Percentiles rank a stretch among this genome's conserved stretches.
Conservation (phyloP, 1,284 basidiomycete genomes). For the Chondrostereum purpureum region DNA sequence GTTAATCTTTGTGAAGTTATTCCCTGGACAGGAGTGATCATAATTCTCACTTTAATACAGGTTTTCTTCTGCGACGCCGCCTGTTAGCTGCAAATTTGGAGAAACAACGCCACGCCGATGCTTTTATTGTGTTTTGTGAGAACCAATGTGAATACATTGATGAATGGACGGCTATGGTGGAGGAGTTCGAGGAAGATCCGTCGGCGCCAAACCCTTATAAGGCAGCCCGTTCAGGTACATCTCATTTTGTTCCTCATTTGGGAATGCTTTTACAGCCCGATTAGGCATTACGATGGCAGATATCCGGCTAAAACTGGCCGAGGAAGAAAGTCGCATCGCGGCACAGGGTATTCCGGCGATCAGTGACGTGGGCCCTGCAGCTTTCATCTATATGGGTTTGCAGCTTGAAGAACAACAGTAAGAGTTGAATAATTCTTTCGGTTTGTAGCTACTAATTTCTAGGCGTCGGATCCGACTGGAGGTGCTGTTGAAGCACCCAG, state of each 20-base stretch:
- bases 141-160: conserved; percentile 2
- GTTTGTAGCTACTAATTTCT: too few species aligned
- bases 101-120: neutral
- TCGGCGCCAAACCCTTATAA: conserved; percentile 19
- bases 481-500: neutral
- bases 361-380: conserved; percentile 6
- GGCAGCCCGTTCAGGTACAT: conserved; percentile 4
- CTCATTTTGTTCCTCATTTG: neutral
- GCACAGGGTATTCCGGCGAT: neutral
- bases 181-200: conserved; percentile 20
- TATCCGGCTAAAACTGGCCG: conserved; percentile 10
- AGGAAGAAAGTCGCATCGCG: conserved; percentile 11
- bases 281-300: conserved; percentile 11
- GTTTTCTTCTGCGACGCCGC: neutral
- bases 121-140: conserved; percentile 1
- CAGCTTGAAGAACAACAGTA: conserved; percentile 16
- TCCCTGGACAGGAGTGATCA: too few species aligned
- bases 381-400: conserved; percentile 11
- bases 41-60: too few species aligned
- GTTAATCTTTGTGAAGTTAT: neutral
- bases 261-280: neutral
- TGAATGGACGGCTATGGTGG: conserved; percentile 16
- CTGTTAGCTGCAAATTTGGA: neutral
- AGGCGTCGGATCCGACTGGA: neutral
- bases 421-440: conserved; percentile 4